Evolutionary conservation across 805 yeast genomes (phyloP), one percentile per base, ranked within the genome.

Genomic region (Lipomyces starkeyi): DNA sequence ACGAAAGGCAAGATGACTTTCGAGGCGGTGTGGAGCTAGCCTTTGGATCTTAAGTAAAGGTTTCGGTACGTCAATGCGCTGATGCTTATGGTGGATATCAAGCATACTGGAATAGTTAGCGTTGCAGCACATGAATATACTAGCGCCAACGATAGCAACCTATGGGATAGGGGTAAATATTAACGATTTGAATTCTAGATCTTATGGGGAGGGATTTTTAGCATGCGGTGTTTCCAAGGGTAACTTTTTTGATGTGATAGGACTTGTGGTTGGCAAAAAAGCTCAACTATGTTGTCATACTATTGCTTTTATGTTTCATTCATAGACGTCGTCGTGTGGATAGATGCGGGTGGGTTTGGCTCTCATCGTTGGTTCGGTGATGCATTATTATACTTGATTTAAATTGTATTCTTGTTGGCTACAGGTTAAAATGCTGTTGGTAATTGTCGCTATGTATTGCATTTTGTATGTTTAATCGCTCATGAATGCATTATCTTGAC

Each of bases 1-100:
- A 91, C 97, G 0, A 90, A 85, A 73, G 93, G 93, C 1, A 83
- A 83, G 69, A 73, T 75, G 7, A 80, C 85, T 2, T 89, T 89
- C 72, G 86, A 84, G 40, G 87, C 89, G 65, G 93, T 91, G 2
- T 91, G 96, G 96, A 73, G 73, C 7, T 32, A 60, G 49, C 3
- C 40, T 8, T 35, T 35, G 40, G 40, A 35, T n/a, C 32, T 29
- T 29, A 29, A 29, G 32, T 29, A 5, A 29, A 29, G 7, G 32
- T 5, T 29, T 29, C 32, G n/a, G 49, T 43, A 8, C 49, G 22
- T 17, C 22, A 37, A 14, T 37, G 6, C 43, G 4, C 43, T 3
- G 43, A 37, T 37, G 43, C 17, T 2, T 13, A 37, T 37, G 43
- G 14, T 37, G 17, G 43, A 37, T 37, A 14, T 5, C 32, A 29